These are phyloP conservation scores for Phlebopus sp. DNA, from an alignment of 1,284 basidiomycete species.

Conservation along the genomic window DNA sequence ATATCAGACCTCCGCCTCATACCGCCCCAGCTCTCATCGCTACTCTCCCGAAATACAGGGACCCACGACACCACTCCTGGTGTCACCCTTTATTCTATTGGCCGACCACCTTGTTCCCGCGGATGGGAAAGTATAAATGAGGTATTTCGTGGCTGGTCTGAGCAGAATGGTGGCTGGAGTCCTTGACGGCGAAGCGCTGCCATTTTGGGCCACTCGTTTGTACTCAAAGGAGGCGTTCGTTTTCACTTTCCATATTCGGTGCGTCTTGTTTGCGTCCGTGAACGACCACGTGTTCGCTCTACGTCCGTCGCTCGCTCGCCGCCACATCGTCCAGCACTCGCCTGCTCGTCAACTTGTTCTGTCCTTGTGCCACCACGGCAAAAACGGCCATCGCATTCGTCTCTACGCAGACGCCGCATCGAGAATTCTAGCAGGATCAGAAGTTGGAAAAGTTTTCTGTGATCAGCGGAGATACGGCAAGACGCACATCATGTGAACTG, in stretches of 20 bases:
- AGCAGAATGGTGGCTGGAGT: conserved; percentile 9
- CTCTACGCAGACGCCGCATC: not conserved
- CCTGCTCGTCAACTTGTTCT: too few relatives aligned
- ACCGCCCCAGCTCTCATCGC: conserved; percentile 1
- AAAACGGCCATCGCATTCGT: not conserved
- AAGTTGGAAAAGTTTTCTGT: not conserved
- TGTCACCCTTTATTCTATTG: too few relatives aligned
- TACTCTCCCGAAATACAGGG: conserved; percentile 5
- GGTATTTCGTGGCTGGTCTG: too few relatives aligned
- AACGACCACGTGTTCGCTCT: too few relatives aligned
- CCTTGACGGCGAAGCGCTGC: not conserved
- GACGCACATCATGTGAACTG: not conserved
- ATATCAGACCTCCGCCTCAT: conserved; percentile 18
- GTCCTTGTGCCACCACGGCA: not conserved
- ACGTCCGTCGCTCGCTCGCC: not conserved
- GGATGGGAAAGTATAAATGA: too few relatives aligned
- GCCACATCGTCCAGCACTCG: not conserved
- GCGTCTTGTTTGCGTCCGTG: conserved; percentile 6
- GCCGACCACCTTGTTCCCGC: too few relatives aligned
- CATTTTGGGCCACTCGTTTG: conserved; percentile 18
- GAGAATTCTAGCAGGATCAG: not conserved
- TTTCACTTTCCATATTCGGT: conserved; percentile 15
- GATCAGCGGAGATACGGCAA: not conserved
- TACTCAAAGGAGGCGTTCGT: conserved; percentile 11
- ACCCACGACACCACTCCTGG: not conserved